Percentiles rank a stretch among this genome's conserved stretches.
Conservation (phyloP, 2,329 filamentous ascomycete species). For the Cryphonectria parasitica region DNA sequence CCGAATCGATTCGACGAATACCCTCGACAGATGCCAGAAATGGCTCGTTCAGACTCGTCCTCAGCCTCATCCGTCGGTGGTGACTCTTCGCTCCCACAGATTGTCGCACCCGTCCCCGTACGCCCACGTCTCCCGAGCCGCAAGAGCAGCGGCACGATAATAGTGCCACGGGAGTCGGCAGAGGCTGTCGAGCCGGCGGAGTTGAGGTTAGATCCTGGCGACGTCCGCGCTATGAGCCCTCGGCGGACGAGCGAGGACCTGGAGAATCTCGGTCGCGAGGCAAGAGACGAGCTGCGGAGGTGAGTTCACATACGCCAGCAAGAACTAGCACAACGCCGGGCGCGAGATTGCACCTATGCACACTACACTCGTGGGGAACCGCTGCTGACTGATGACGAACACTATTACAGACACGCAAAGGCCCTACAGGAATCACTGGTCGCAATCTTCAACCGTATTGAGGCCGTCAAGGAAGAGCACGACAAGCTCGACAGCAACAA, state of each 20-base stretch:
- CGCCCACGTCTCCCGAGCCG: constrained; percentile 73
- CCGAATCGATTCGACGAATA: constrained; percentile 21
- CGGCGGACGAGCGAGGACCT: constrained; percentile 88
- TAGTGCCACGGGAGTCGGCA: constrained; percentile 74
- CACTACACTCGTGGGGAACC: neutral
- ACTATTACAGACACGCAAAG: constrained; percentile 74
- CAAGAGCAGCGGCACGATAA: constrained; percentile 81
- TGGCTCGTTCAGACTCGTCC: constrained; percentile 40
- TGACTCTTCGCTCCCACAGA: constrained; percentile 41
- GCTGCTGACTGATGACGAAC: constrained; percentile 28
- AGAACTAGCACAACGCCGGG: neutral
- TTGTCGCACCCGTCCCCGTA: constrained; percentile 56
- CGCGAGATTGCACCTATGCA: neutral
- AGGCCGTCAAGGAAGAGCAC: constrained; percentile 91
- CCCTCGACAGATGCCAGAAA: constrained; percentile 29
- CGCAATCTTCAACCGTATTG: constrained; percentile 89
- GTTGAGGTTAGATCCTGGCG: constrained; percentile 79
- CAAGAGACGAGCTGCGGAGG: constrained; percentile 68
- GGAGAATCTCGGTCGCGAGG: constrained; percentile 82
- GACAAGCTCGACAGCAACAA: constrained; percentile 97
- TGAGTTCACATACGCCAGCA: constrained; percentile 38
- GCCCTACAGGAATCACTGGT: constrained; percentile 86
- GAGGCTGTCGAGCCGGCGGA: constrained; percentile 73
- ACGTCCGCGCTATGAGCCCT: constrained; percentile 94
- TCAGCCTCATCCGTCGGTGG: constrained; percentile 39